These are phyloP conservation scores for Discostella pseudostelligera DNA, from an alignment of 108 stramenopile genomes.

Conservation along the genomic window DNA sequence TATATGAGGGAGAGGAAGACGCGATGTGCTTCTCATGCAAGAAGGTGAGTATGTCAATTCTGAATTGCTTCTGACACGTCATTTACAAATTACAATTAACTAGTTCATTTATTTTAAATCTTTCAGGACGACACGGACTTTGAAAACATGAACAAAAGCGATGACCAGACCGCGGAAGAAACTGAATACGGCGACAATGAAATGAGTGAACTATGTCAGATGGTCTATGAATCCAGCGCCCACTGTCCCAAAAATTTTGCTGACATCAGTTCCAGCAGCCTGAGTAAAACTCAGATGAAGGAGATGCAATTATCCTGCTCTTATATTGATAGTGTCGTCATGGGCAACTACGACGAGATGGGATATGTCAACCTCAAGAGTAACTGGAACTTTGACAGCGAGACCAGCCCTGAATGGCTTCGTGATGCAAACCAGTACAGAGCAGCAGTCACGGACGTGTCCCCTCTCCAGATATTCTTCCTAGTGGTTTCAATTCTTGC, in stretches of 20 bases:
- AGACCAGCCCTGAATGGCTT: conserved; percentile 13
- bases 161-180: conserved; percentile 13
- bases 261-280: conserved; percentile 24
- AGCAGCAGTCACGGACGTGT: conserved; percentile 20
- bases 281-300: conserved; percentile 13
- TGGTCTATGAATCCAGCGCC: conserved; percentile 51
- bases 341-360: conserved; percentile 75
- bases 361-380: conserved; percentile 59
- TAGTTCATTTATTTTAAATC: neutral
- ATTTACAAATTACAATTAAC: neutral
- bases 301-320: conserved; percentile 57
- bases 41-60: neutral
- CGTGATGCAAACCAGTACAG: conserved; percentile 23
- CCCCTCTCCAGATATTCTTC: conserved; percentile 30
- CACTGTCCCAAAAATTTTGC: conserved; percentile 69
- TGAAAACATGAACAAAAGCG: neutral
- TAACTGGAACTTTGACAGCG: conserved; percentile 15
- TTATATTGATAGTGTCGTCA: conserved; percentile 67
- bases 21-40: conserved; percentile 5
- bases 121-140: neutral
- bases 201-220: conserved; percentile 60
- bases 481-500: conserved; percentile 15
- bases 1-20: conserved; percentile 6
- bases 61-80: neutral
- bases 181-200: conserved; percentile 5